Evolutionary conservation across 2,329 filamentous ascomycete species (phyloP).

Genomic region (Dactylellina drechsleri): DNA sequence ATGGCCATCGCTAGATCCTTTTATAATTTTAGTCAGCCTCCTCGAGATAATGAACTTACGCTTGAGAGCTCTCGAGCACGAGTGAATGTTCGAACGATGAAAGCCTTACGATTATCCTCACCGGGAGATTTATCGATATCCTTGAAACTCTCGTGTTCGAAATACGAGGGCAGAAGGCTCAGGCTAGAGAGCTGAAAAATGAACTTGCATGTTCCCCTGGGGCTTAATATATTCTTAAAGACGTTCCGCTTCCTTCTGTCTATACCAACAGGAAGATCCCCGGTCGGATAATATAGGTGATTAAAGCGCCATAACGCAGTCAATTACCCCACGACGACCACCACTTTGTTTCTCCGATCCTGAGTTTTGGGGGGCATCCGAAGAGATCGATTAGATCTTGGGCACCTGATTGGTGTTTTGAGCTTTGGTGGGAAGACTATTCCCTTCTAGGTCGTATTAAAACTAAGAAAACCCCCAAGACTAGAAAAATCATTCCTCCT

Average conservation of each 20-base stretch:
- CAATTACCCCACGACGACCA: neutral
- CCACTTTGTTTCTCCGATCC: conserved; percentile 14
- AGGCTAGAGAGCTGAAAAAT: neutral
- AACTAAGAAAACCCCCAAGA: conserved; percentile 8
- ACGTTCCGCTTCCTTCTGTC: neutral
- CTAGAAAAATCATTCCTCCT: neutral
- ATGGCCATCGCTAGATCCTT: neutral
- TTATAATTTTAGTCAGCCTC: neutral
- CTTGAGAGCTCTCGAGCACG: neutral
- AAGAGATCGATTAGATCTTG: too few species aligned
- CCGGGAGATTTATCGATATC: conserved; percentile 4
- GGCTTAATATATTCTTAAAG: neutral
- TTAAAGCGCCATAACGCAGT: too few species aligned
- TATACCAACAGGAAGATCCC: neutral
- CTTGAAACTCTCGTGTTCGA: conserved; percentile 7
- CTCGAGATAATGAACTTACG: neutral
- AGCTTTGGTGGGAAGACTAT: conserved; percentile 3
- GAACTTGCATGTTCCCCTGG: neutral
- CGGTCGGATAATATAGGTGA: neutral
- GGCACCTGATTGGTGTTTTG: neutral
- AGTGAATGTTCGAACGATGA: neutral
- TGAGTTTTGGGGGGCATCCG: too few species aligned
- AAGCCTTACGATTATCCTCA: conserved; percentile 3
- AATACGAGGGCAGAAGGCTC: neutral
- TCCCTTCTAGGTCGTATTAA: conserved; percentile 42